Base-by-base conservation (phyloP, 2,329 filamentous ascomycete genomes). In the Aaosphaeria pasadenensis region DNA sequence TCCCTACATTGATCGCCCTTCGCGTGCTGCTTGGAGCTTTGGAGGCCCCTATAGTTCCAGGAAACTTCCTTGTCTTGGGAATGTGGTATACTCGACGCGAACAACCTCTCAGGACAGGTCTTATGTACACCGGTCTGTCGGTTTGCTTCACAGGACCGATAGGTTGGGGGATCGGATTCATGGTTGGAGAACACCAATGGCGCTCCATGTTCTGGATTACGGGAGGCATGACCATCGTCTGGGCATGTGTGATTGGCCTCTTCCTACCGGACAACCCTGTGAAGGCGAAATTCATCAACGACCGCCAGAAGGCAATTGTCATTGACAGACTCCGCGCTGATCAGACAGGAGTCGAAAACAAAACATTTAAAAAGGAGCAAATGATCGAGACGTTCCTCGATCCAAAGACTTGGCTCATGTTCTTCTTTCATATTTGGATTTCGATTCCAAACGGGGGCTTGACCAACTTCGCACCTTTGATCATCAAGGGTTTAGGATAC, bases 1-100 rank as follows among this genome's bases (percentile, higher is more conserved):
- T 59, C 43, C 73, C 67, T 2, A 76, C 77, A 0, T 68, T 84
- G 1, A 59, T 82, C 13, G 64, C 72, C 0, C 68, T 77, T 4
- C 74, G 81, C 0, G 78, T 83, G 55, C 60, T 83, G 2, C 71
- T 83, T 0, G 81, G 81, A 5, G 72, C 77, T 5, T 74, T 76
- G 0, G 81, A 84, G 59, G 79, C 80, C 2, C 77, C 80, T 53
- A 71, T 83, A 43, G 81, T 79, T 0, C 50, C 57, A 11, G 42
- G 51, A 35, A 48, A 57, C 35, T 48, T 54, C 48, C 36, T 56
- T 30, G 39, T 54, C 43, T 43, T 51, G 43, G 75, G 74, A 1
- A 79, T 77, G 4, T 69, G 64, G 56, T 71, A 66, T 49, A 57
- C 53, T 2, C 59, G 59, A 9, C 56, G 62, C 11, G 64, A 71